A percentile compares a stretch with the other conserved stretches of the same genome.
Evolutionary conservation across 139 green algal genomes (phyloP).

Genomic region (Mesotaenium endlicherianum): DNA sequence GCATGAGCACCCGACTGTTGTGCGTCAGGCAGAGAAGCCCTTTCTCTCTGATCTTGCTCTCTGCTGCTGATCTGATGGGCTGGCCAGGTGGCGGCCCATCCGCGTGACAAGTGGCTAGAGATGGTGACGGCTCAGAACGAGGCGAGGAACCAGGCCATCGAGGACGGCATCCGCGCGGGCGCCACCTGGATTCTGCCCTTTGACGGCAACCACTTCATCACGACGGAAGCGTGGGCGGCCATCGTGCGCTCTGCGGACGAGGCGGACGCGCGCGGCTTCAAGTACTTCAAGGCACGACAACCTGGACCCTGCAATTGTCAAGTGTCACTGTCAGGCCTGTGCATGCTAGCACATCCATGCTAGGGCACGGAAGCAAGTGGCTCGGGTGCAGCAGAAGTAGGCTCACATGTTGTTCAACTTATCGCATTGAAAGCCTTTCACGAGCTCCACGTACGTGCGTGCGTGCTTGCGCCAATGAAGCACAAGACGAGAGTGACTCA

Average conservation of each 20-base stretch:
- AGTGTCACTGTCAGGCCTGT: background rate
- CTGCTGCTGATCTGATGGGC: no score
- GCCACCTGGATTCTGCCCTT: constrained; percentile 32
- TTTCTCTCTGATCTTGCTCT: no score
- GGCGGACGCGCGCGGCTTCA: constrained; percentile 4
- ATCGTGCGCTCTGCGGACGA: constrained; percentile 7
- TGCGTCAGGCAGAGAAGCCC: no score
- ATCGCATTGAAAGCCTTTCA: no score
- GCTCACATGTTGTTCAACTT: no score
- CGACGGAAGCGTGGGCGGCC: constrained; percentile 8
- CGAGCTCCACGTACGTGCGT: background rate
- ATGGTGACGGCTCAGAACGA: constrained; percentile 42
- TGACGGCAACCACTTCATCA: constrained; percentile 47
- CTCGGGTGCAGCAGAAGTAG: background rate
- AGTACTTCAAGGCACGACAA: constrained; percentile 43
- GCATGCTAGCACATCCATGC: no score
- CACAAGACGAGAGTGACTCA: no score
- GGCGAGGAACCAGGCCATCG: constrained; percentile 21
- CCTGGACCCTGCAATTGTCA: background rate
- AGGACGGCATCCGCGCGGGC: background rate
- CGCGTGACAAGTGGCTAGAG: constrained; percentile 9
- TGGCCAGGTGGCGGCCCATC: background rate
- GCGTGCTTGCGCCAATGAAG: background rate
- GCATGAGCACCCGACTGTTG: no score
- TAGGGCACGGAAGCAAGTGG: background rate